Base-by-base conservation (phyloP, 495 filamentous ascomycete species). In the Polyplosphaeria fusca region DNA sequence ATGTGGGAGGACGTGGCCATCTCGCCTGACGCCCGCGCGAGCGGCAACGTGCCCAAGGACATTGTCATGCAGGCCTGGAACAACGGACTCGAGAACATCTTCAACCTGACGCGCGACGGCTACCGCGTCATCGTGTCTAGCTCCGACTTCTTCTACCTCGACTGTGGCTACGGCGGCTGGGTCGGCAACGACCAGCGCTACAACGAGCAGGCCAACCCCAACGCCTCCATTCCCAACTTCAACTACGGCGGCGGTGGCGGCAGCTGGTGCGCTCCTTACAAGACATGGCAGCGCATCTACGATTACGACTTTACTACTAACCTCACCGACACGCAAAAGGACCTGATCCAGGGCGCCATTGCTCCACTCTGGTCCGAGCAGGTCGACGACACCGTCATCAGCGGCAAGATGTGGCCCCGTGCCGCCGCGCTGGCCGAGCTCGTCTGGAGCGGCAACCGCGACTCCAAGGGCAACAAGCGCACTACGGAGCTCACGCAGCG, bases 281-380 rank as follows among this genome's bases (percentile, higher is more conserved):
- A 82, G 63, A 79, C 77, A 58, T 82, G 79, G 79, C 79, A 82
- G 59, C 77, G 79, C 16, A 80, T 82, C 68, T 82, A 82, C 69
- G 76, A 79, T 69, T 82, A 75, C 65, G 79, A 82, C 53, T 82
- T 82, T 65, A 77, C 77, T 12, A 48, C 60, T 19, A 76, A 76
- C 54, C 74, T 82, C 19, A 77, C 77, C 22, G 60, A 51, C 1
- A 50, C 65, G 0, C 72, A 82, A 52, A 71, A 71, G 0, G 58
- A 68, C 35, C 78, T 77, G 50, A 52, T 82, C 37, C 64, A 79
- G 24, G 79, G 79, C 28, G 77, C 74, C 18, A 70, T 72, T 11
- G 75, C 77, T 3, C 77, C 78, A 0, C 70, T 82, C 11, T 82
- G 79, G 79, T 71, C 72, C 12, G 79, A 82, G 63, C 77, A 79